phyloP scores from a whole-genome alignment of 345 rosid genomes.

The Xanthoceras sorbifolium region DNA sequence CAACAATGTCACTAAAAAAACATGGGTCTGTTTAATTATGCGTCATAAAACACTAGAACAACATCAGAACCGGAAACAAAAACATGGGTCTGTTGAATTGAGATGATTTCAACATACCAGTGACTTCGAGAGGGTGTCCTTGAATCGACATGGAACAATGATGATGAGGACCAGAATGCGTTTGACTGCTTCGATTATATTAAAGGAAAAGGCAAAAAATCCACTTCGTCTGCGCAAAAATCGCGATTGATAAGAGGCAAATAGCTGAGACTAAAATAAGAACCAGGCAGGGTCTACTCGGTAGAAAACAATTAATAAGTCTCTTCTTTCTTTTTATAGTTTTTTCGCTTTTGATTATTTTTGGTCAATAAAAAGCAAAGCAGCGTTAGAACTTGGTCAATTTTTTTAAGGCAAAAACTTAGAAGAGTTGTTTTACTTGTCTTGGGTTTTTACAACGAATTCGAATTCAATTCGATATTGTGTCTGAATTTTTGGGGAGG shows the following conservation, averaged over 20 bases:
- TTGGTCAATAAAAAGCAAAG: too few species aligned
- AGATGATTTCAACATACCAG: constrained; percentile 44
- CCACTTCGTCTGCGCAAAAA: neutral
- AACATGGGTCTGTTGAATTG: too few species aligned
- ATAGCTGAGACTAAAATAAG: neutral
- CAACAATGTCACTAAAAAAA: neutral
- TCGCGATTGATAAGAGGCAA: neutral
- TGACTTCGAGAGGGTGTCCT: constrained; percentile 77
- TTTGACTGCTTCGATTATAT: neutral
- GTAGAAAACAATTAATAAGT: neutral
- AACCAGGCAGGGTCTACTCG: neutral
- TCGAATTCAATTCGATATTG: too few species aligned
- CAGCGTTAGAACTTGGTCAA: too few species aligned
- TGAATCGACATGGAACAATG: constrained; percentile 43
- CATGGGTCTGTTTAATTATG: neutral
- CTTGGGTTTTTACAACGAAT: too few species aligned
- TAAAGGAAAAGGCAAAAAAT: neutral
- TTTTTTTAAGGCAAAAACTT: too few species aligned
- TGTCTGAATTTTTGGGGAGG: too few species aligned
- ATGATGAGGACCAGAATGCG: neutral
- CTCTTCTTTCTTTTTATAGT: neutral
- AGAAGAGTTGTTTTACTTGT: too few species aligned
- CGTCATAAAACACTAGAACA: too few species aligned
- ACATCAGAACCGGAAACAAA: too few species aligned
- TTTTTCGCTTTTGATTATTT: neutral